Conservation (phyloP, 352 stramenopile species). For the Phytophthora idaei region DNA sequence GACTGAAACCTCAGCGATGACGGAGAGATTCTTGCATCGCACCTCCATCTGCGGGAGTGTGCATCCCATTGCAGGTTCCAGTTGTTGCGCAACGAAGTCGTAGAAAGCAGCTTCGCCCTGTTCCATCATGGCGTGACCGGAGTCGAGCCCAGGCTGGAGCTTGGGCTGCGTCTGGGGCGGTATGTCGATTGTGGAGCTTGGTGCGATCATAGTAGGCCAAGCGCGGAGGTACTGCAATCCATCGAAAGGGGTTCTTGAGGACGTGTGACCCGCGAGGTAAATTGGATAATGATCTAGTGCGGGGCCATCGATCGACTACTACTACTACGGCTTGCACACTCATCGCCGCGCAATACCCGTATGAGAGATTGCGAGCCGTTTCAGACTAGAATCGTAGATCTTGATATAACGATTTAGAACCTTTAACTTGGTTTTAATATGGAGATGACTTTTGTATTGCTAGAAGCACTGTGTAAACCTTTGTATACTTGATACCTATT, state of each 20-base stretch:
- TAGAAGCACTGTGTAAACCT: neutral
- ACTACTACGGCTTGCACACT: constrained; percentile 2
- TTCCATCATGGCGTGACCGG: neutral
- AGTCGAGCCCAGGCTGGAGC: constrained; percentile 6
- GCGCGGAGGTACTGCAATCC: neutral
- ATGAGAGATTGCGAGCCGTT: constrained; percentile 6
- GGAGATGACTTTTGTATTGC: neutral
- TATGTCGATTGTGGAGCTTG: neutral
- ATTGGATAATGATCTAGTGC: constrained; percentile 15
- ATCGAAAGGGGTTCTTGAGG: constrained; percentile 2
- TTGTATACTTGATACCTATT: neutral
- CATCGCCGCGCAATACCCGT: constrained; percentile 11
- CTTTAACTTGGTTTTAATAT: neutral
- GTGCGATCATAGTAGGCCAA: constrained; percentile 16
- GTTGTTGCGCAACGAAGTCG: constrained; percentile 1
- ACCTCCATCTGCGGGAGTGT: constrained; percentile 14
- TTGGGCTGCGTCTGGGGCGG: constrained; percentile 6
- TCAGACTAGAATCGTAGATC: neutral
- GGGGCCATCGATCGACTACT: neutral
- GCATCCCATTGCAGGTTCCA: neutral
- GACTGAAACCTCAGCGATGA: constrained; percentile 35
- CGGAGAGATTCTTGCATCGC: constrained; percentile 41
- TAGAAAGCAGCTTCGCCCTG: constrained; percentile 2
- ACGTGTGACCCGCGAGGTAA: neutral
- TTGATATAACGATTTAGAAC: neutral